Percentiles rank a stretch among this genome's conserved stretches.
Evolutionary conservation across 495 filamentous ascomycete genomes (phyloP).

Genomic region (Aspergillus baeticus): DNA sequence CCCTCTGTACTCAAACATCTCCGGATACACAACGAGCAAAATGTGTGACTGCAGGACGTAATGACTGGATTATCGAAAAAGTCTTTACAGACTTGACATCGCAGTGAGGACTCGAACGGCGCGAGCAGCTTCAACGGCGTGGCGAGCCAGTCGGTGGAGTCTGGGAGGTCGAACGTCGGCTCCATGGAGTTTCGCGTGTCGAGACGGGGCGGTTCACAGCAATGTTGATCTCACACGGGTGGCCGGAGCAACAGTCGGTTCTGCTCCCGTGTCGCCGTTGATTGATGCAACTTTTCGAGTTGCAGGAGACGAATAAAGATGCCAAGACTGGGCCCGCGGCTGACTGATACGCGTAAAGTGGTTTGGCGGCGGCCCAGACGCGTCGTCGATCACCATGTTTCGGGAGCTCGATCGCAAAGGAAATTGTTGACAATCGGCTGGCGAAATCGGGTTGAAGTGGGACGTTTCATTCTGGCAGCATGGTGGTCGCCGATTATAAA

Average conservation of each 20-base stretch:
- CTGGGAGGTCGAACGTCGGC: slow-evolving; percentile 62
- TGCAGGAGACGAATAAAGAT: slow-evolving; percentile 9
- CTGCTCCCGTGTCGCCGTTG: not conserved
- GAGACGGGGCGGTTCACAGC: not conserved
- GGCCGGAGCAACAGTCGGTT: not conserved
- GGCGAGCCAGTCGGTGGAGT: slow-evolving; percentile 91
- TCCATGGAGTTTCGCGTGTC: slow-evolving; percentile 32
- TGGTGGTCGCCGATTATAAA: slow-evolving; percentile 59
- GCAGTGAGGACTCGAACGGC: slow-evolving; percentile 78
- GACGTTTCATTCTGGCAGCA: slow-evolving; percentile 25
- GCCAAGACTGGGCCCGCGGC: slow-evolving; percentile 42
- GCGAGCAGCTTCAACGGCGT: slow-evolving; percentile 72
- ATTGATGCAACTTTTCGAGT: not conserved
- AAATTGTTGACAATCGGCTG: not conserved
- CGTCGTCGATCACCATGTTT: slow-evolving; percentile 31
- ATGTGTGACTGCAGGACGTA: slow-evolving; percentile 92
- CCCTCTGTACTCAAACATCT: slow-evolving; percentile 75
- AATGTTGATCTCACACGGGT: not conserved
- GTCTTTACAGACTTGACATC: slow-evolving; percentile 97
- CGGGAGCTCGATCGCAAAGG: not conserved
- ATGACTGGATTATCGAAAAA: slow-evolving; percentile 92
- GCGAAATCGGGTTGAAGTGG: not conserved
- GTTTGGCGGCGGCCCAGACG: slow-evolving; percentile 22
- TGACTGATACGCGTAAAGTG: slow-evolving; percentile 55
- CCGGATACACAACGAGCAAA: slow-evolving; percentile 94